phyloP scores from a whole-genome alignment of 345 rosid genomes.

The Populus pruinosa region DNA sequence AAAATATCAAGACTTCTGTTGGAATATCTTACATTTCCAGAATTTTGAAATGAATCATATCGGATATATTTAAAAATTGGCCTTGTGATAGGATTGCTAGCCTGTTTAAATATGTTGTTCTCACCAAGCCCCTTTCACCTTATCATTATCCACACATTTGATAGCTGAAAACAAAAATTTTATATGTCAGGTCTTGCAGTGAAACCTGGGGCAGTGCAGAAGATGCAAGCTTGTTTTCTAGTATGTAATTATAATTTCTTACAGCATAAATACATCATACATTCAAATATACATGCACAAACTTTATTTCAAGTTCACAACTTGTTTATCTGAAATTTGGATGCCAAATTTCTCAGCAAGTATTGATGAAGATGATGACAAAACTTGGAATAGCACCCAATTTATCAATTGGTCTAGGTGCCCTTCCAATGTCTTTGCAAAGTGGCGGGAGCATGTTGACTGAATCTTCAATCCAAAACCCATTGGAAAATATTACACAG shows the following conservation, averaged over 20 bases:
- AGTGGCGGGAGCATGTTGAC: conserved; percentile 34
- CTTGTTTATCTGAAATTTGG: conserved; percentile 26
- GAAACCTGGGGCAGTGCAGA: conserved; percentile 74
- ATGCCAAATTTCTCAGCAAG: conserved; percentile 42
- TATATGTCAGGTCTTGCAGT: conserved; percentile 67
- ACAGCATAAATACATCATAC: neutral
- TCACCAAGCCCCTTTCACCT: conserved; percentile 1
- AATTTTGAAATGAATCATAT: neutral
- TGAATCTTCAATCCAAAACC: conserved; percentile 36
- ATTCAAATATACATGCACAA: neutral
- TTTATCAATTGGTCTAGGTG: conserved; percentile 36
- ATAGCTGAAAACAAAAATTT: neutral
- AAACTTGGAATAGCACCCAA: conserved; percentile 57
- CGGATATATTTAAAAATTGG: neutral
- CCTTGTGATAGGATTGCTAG: neutral
- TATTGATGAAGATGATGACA: conserved; percentile 49
- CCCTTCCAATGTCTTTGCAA: conserved; percentile 39
- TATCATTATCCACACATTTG: neutral
- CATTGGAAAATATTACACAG: conserved; percentile 40
- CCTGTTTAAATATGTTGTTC: neutral
- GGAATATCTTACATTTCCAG: neutral
- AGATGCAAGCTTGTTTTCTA: conserved; percentile 54
- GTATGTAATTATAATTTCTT: conserved; percentile 36
- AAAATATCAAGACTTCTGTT: neutral
- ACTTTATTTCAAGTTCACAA: conserved; percentile 3